Conservation (phyloP, 768 basidiomycete genomes). For the Suillus subaureus region DNA sequence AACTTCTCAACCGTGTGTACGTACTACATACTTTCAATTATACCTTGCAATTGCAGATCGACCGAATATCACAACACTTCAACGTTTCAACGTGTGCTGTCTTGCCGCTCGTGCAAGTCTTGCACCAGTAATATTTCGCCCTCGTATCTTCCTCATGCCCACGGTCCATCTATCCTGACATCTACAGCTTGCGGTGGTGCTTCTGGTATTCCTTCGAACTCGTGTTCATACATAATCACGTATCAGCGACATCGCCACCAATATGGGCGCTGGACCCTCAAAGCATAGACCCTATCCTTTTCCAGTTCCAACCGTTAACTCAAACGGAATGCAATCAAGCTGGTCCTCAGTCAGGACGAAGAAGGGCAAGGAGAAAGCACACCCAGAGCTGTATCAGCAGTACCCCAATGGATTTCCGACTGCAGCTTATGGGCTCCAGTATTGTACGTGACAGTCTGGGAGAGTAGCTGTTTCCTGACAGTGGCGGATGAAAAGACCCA, state of each 20-base stretch:
- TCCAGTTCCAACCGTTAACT: conserved; percentile 14
- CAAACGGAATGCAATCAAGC: conserved; percentile 16
- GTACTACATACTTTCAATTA: background rate
- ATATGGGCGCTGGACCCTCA: conserved; percentile 27
- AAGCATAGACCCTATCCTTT: conserved; percentile 24
- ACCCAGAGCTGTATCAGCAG: conserved; percentile 18
- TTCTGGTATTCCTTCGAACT: background rate
- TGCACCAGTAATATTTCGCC: background rate
- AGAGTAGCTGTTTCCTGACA: conserved; percentile 17
- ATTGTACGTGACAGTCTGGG: conserved; percentile 21
- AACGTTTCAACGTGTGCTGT: background rate
- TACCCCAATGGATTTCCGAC: conserved; percentile 17
- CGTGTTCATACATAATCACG: conserved; percentile 5
- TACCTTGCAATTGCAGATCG: background rate
- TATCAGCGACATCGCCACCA: conserved; percentile 3
- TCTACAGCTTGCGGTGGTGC: background rate
- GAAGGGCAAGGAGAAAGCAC: conserved; percentile 21
- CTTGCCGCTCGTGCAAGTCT: background rate
- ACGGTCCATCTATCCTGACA: background rate
- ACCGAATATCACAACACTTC: background rate
- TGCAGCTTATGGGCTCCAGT: conserved; percentile 21
- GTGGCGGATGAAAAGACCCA: conserved; percentile 20
- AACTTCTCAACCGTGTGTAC: background rate
- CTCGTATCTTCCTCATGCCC: background rate
- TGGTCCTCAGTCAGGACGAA: conserved; percentile 25